Conservation (phyloP, 2,329 filamentous ascomycete genomes). For the Ophiobolus disseminans region DNA sequence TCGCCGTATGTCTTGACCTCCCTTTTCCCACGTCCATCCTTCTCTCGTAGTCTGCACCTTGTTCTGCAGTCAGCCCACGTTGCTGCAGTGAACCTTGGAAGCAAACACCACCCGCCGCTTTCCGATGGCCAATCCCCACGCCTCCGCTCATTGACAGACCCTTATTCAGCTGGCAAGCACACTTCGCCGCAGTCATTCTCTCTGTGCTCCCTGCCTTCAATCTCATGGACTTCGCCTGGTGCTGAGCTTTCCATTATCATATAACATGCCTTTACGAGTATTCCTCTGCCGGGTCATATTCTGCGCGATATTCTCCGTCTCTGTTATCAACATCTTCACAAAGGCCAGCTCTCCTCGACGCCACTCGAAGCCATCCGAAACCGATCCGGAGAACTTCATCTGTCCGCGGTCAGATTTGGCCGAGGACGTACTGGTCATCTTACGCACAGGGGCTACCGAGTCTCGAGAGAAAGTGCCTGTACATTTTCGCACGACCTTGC, state of each 20-base stretch:
- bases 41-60: neutral
- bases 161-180: slow-evolving; percentile 6
- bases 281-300: slow-evolving; percentile 44
- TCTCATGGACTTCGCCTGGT: slow-evolving; percentile 24
- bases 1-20: slow-evolving; percentile 9
- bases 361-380: slow-evolving; percentile 29
- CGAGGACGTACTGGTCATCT: slow-evolving; percentile 64
- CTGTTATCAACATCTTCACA: slow-evolving; percentile 45
- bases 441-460: slow-evolving; percentile 68
- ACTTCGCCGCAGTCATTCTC: slow-evolving; percentile 9
- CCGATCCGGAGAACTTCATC: slow-evolving; percentile 23
- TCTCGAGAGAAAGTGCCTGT: slow-evolving; percentile 63
- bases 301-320: slow-evolving; percentile 43
- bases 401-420: slow-evolving; percentile 44
- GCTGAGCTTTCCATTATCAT: slow-evolving; percentile 18
- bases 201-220: slow-evolving; percentile 7
- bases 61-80: slow-evolving; percentile 4
- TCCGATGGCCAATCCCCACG: slow-evolving; percentile 20
- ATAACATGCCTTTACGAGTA: slow-evolving; percentile 40
- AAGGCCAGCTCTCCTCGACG: slow-evolving; percentile 35
- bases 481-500: slow-evolving; percentile 64
- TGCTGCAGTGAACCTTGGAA: slow-evolving; percentile 5
- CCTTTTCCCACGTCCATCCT: neutral
- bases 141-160: slow-evolving; percentile 15
- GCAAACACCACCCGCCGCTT: slow-evolving; percentile 10